phyloP scores from a whole-genome alignment of 305 asterid genomes.

The Fraxinus nigra region DNA sequence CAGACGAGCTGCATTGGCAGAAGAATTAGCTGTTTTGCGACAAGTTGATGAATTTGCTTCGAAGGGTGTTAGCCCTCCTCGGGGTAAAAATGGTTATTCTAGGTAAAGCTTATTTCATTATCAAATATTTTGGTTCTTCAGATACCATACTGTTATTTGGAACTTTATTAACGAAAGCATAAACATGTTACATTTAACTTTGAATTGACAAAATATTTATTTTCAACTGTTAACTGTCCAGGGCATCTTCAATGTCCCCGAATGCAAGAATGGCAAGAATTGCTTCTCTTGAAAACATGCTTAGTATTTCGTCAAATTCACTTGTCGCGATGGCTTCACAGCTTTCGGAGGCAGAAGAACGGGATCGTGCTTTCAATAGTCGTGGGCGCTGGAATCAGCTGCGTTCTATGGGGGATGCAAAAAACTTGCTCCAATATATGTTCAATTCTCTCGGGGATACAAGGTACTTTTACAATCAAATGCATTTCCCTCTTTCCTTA shows the following conservation, averaged over 20 bases:
- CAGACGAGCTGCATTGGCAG: slow-evolving; percentile 96
- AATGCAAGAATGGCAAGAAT: slow-evolving; percentile 91
- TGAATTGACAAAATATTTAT: not conserved
- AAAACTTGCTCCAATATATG: slow-evolving; percentile 81
- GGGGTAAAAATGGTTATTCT: slow-evolving; percentile 78
- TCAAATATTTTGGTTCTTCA: not conserved
- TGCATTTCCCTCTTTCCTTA: not conserved
- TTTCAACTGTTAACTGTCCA: slow-evolving; percentile 28
- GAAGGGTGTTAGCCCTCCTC: slow-evolving; percentile 86
- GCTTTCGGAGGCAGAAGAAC: slow-evolving; percentile 98
- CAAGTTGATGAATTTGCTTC: slow-evolving; percentile 89
- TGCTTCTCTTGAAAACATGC: slow-evolving; percentile 94
- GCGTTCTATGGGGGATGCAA: slow-evolving; percentile 97
- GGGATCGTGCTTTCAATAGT: slow-evolving; percentile 73
- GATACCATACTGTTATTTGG: not conserved
- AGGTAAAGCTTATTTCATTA: slow-evolving; percentile 43
- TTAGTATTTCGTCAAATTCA: slow-evolving; percentile 88
- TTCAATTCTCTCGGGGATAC: slow-evolving; percentile 82
- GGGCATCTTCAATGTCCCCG: slow-evolving; percentile 94
- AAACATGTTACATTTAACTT: not conserved
- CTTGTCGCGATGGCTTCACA: slow-evolving; percentile 99
- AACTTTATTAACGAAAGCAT: not conserved
- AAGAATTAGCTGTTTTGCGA: slow-evolving; percentile 84
- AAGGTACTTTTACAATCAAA: slow-evolving; percentile 39
- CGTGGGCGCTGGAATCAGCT: slow-evolving; percentile 98